Evolutionary conservation across 1,139 yeast species (phyloP).

Genomic region (Spathaspora sp.): DNA sequence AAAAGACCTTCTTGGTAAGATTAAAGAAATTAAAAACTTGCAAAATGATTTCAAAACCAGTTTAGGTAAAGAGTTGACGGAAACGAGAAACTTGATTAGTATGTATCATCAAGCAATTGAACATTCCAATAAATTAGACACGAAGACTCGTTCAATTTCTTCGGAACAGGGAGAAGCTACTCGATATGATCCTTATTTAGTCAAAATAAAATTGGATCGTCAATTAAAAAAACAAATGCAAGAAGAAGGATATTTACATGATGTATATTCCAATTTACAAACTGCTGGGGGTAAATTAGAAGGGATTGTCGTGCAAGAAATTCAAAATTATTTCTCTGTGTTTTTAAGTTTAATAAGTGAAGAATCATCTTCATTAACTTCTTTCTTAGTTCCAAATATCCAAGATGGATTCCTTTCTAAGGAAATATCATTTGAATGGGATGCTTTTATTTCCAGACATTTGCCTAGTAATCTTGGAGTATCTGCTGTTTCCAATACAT

Average conservation of each 20-base stretch:
- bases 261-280: constrained; percentile 85
- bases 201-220: constrained; percentile 69
- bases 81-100: constrained; percentile 54
- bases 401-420: constrained; percentile 74
- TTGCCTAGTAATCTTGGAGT: constrained; percentile 38
- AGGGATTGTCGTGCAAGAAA: constrained; percentile 79
- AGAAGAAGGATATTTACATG: constrained; percentile 85
- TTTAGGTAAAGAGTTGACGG: constrained; percentile 64
- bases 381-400: constrained; percentile 63
- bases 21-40: constrained; percentile 80
- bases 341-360: constrained; percentile 69
- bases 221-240: constrained; percentile 74
- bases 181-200: constrained; percentile 77
- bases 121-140: constrained; percentile 34
- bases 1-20: constrained; percentile 77
- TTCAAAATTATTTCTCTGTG: constrained; percentile 75
- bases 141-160: constrained; percentile 16
- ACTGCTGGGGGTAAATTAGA: constrained; percentile 87
- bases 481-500: constrained; percentile 29
- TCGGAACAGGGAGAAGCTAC: constrained; percentile 31
- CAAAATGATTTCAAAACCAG: constrained; percentile 82
- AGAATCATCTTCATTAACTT: constrained; percentile 68
- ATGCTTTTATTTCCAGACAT: constrained; percentile 72
- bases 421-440: constrained; percentile 88
- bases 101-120: constrained; percentile 48